Evolutionary conservation across 345 rosid genomes (phyloP), one percentile per base, ranked within the genome.

Genomic region (Sonneratia caseolaris): DNA sequence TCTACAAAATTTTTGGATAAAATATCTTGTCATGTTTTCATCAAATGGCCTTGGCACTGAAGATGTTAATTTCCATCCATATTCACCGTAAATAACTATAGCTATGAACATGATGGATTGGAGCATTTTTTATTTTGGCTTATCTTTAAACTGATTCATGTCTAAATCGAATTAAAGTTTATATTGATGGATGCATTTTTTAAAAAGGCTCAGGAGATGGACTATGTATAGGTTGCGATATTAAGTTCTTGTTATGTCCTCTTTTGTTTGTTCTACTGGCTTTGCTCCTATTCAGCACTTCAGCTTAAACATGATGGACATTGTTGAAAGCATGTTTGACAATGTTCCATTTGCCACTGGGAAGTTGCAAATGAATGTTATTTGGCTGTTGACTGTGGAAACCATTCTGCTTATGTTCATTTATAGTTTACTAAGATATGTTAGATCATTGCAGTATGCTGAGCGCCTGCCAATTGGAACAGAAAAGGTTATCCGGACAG

Each of bases 381-480:
- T 21, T 27, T 16, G 45, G 42, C 42, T 66, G 45, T 36, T 4
- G 42, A 15, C 14, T 66, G 18, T 14, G 13, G 24, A 36, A 22
- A 57, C 37, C 32, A 10, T 36, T 37, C 10, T 16, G 19, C 21
- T 22, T 59, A 32, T 59, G 7, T n/a, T 6, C 45, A 21, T 61
- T 61, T 71, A n/a, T 66, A 40, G 73, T 77, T 64, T 12, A 67
- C 64, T 59, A 11, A 59, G 24, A 59, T 7, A 59, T 21, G 71
- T 70, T 71, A 37, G 42, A 71, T 59, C 51, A 53, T 72, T 78
- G 82, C 89, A 93, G 98, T 93, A 91, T 89, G 94, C 97, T 68
- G 98, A 89, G 65, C 91, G 97, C 77, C 72, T 89, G 51, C 97
- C 98, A 45, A 91, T 93, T 80, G 97, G 98, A 64, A 76, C 89